A percentile compares a stretch with the other conserved stretches of the same genome.
Evolutionary conservation across 2,329 filamentous ascomycete genomes (phyloP).

Genomic region (Fusarium sp.): DNA sequence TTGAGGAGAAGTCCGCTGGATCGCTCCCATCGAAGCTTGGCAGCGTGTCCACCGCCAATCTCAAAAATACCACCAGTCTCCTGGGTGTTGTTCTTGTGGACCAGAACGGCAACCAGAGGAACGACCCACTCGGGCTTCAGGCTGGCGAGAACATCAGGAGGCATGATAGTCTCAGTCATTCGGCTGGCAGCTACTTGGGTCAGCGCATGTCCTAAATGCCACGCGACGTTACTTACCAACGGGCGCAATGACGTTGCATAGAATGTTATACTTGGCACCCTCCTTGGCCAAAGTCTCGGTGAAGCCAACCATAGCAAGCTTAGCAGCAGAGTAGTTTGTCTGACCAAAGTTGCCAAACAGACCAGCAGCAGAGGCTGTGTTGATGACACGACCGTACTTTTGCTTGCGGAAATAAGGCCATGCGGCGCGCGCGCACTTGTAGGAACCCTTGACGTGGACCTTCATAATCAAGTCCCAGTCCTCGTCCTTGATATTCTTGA

Average conservation of each 20-base stretch:
- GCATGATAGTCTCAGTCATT: constrained; percentile 96
- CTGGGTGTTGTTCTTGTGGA: constrained; percentile 80
- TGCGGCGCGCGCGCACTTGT: constrained; percentile 92
- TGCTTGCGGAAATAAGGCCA: constrained; percentile 99
- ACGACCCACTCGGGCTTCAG: constrained; percentile 95
- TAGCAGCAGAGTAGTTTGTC: constrained; percentile 96
- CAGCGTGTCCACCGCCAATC: constrained; percentile 88
- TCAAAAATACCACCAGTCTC: constrained; percentile 94
- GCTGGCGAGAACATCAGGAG: constrained; percentile 84
- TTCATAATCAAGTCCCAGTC: constrained; percentile 97
- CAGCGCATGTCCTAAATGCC: constrained; percentile 10
- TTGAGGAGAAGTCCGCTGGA: constrained; percentile 88
- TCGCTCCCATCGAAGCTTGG: constrained; percentile 95
- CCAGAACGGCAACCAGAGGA: constrained; percentile 85
- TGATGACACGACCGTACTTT: constrained; percentile 96
- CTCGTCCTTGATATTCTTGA: constrained; percentile 97
- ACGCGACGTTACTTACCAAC: constrained; percentile 59
- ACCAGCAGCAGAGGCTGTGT: constrained; percentile 94
- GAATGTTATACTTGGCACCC: constrained; percentile 96
- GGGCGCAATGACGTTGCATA: constrained; percentile 92
- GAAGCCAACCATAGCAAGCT: constrained; percentile 94
- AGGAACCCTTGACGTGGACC: constrained; percentile 91
- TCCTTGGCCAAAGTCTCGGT: constrained; percentile 98
- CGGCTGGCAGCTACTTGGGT: constrained; percentile 75
- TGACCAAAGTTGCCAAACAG: constrained; percentile 96